A percentile compares a stretch with the other conserved stretches of the same genome.
Evolutionary conservation across 2,329 filamentous ascomycete genomes (phyloP).

Genomic region (Cryoendolithus antarcticus): DNA sequence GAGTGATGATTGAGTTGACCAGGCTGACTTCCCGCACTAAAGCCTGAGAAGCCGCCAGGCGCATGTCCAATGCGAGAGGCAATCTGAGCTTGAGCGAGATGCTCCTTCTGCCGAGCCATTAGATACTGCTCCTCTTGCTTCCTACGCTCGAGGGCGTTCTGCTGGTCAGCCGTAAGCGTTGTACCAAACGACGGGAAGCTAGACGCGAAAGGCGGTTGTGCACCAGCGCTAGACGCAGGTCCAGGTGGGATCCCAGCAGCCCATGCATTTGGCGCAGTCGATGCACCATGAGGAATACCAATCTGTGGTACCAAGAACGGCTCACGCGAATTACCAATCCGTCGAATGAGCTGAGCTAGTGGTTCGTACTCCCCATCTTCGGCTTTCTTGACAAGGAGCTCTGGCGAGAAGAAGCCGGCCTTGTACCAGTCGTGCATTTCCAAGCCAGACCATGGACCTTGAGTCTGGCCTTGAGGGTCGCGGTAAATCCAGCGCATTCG

Average conservation of each 20-base stretch:
- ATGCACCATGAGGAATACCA: constrained; percentile 71
- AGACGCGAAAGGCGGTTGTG: constrained; percentile 73
- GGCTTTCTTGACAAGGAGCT: constrained; percentile 85
- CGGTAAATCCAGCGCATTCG: constrained; percentile 98
- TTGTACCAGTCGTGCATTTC: constrained; percentile 99
- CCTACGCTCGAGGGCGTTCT: constrained; percentile 88
- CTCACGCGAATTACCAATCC: constrained; percentile 93
- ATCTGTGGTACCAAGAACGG: constrained; percentile 97
- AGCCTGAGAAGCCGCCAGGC: constrained; percentile 36
- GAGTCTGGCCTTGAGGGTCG: constrained; percentile 81
- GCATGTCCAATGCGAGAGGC: constrained; percentile 61
- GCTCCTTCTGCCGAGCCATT: constrained; percentile 92
- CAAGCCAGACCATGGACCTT: constrained; percentile 88
- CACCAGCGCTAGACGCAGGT: constrained; percentile 25
- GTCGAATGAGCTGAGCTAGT: constrained; percentile 81
- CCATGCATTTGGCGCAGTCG: constrained; percentile 28
- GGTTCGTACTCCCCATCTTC: constrained; percentile 93
- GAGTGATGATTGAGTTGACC: constrained; percentile 77
- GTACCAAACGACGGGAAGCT: constrained; percentile 95
- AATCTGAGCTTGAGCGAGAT: constrained; percentile 75
- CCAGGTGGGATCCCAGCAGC: constrained; percentile 19
- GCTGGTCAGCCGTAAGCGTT: constrained; percentile 91
- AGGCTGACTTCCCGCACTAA: constrained; percentile 25
- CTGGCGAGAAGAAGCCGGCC: constrained; percentile 90
- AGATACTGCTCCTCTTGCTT: constrained; percentile 98